Percentiles rank a stretch among this genome's conserved stretches.
phyloP scores from a whole-genome alignment of 2,329 filamentous ascomycete species.

The Botrytis byssoidea region DNA sequence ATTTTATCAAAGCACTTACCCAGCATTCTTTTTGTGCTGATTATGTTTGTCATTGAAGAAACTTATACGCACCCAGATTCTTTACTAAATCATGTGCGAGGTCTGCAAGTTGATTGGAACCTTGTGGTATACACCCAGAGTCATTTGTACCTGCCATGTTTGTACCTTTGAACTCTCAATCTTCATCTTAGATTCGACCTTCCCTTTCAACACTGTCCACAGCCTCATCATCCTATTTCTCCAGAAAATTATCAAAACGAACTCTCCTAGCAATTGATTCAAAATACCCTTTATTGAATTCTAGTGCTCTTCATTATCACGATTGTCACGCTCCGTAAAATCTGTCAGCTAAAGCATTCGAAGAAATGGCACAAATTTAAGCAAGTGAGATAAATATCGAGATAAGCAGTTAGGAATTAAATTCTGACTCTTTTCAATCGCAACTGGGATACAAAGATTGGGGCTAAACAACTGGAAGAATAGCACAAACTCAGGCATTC shows the following conservation, averaged over 20 bases:
- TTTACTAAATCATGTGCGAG: background rate
- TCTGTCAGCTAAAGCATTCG: background rate
- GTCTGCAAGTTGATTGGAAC: no score
- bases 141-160: background rate
- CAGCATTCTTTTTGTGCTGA: background rate
- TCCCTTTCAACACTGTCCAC: background rate
- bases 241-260: background rate
- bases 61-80: background rate
- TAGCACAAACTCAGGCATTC: background rate
- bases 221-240: background rate
- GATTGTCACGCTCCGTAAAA: no score
- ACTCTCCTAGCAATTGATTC: background rate
- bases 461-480: background rate
- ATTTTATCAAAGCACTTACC: background rate
- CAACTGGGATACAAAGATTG: background rate
- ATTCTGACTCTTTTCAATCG: background rate
- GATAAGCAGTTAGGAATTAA: background rate
- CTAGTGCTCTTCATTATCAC: background rate
- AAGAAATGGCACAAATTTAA: background rate
- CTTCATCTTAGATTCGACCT: background rate
- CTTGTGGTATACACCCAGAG: background rate
- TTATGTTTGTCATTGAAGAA: background rate
- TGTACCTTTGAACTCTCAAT: background rate
- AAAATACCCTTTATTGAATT: no score
- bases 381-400: background rate